phyloP scores from a whole-genome alignment of 2,329 filamentous ascomycete species.

The Dothideomycetes sp. region DNA sequence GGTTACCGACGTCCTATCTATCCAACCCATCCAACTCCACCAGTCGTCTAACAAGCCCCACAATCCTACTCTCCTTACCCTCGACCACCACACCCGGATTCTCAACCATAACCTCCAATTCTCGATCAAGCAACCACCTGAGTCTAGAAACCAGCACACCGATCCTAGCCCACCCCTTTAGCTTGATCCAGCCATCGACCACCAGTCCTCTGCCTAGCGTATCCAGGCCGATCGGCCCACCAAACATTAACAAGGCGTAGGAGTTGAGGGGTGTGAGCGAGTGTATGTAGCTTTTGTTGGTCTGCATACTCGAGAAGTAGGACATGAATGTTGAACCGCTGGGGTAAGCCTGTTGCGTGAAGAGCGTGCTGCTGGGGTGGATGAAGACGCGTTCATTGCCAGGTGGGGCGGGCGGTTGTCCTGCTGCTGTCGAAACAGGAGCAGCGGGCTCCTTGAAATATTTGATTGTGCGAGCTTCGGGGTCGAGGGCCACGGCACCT shows the following conservation, averaged over 20 bases:
- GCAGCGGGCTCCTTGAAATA: slow-evolving; percentile 63
- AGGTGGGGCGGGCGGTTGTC: slow-evolving; percentile 14
- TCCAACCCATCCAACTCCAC: slow-evolving; percentile 71
- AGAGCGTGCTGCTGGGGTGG: slow-evolving; percentile 79
- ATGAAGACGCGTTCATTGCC: slow-evolving; percentile 61
- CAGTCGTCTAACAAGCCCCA: slow-evolving; percentile 65
- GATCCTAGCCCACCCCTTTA: slow-evolving; percentile 89
- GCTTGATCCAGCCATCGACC: slow-evolving; percentile 79
- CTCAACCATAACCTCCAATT: slow-evolving; percentile 72
- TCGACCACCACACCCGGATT: slow-evolving; percentile 43
- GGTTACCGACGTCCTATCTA: too few species aligned
- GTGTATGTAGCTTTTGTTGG: slow-evolving; percentile 81
- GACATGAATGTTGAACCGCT: slow-evolving; percentile 67
- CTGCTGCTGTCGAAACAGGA: neutral
- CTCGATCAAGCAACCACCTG: slow-evolving; percentile 73
- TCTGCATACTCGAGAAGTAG: slow-evolving; percentile 88
- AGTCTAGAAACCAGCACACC: slow-evolving; percentile 79
- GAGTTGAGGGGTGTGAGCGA: slow-evolving; percentile 90
- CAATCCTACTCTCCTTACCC: slow-evolving; percentile 46
- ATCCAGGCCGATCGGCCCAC: slow-evolving; percentile 73
- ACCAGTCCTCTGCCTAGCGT: slow-evolving; percentile 76
- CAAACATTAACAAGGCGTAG: slow-evolving; percentile 80
- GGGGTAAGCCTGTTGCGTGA: slow-evolving; percentile 67
- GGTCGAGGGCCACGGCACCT: slow-evolving; percentile 85
- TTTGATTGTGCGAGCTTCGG: slow-evolving; percentile 82